Evolutionary conservation across 352 stramenopile species (phyloP).

Genomic region (Globisporangium polare): DNA sequence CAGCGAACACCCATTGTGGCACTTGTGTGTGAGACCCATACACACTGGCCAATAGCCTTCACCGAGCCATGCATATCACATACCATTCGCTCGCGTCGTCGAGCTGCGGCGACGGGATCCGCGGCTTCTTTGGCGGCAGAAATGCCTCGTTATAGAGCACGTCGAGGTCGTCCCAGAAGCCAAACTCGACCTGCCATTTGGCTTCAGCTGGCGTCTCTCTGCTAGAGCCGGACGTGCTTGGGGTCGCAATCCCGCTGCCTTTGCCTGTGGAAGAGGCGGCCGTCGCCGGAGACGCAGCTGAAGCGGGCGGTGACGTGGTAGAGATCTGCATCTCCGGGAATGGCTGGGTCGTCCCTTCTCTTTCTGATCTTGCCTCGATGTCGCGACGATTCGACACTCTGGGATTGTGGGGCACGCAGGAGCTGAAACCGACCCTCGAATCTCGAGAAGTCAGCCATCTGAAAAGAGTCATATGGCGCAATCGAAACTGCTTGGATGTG

Average conservation of each 20-base stretch:
- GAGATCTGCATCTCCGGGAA: constrained; percentile 1
- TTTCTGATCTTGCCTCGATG: background rate
- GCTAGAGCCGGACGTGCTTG: background rate
- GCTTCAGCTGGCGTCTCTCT: background rate
- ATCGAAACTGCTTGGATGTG: background rate
- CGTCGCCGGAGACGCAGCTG: background rate
- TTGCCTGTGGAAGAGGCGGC: background rate
- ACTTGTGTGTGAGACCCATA: background rate
- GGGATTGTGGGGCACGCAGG: background rate
- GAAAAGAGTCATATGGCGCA: background rate
- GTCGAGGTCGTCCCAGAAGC: constrained; percentile 58
- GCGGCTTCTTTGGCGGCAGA: constrained; percentile 36
- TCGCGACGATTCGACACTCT: background rate
- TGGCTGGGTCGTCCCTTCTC: background rate
- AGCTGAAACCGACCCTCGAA: background rate
- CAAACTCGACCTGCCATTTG: constrained; percentile 47
- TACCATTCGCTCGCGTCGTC: constrained; percentile 45
- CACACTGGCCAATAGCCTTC: background rate
- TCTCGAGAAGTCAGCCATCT: background rate
- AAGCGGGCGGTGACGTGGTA: background rate
- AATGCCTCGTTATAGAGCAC: constrained; percentile 38
- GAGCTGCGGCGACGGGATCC: constrained; percentile 23
- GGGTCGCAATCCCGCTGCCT: background rate
- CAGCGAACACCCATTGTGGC: background rate
- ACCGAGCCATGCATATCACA: background rate